These are phyloP conservation scores for Vitis rotundifolia DNA, from an alignment of 164 flowering plant genomes.

Conservation along the genomic window DNA sequence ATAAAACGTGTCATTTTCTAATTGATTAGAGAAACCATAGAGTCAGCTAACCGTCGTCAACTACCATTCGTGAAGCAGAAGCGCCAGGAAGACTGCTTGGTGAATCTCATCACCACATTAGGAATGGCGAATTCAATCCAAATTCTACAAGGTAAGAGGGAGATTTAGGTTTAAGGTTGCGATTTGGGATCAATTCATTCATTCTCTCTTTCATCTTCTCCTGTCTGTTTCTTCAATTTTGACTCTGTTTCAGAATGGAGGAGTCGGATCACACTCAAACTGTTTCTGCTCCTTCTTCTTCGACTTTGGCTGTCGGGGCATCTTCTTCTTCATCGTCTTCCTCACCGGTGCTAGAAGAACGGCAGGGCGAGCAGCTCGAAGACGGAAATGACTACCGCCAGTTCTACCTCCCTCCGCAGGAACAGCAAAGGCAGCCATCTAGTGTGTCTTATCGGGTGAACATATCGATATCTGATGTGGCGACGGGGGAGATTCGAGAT, in stretches of 20 bases:
- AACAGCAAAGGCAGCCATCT: constrained; percentile 6
- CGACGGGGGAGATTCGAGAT: constrained; percentile 24
- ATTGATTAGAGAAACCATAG: too few relatives aligned
- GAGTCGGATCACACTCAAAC: constrained; percentile 15
- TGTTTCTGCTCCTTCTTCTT: constrained; percentile 11
- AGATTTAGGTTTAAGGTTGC: neutral
- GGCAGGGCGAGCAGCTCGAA: neutral
- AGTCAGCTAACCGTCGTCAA: neutral
- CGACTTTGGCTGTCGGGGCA: constrained; percentile 10
- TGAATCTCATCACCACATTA: neutral
- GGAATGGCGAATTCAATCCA: constrained; percentile 3
- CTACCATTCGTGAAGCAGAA: constrained; percentile 9
- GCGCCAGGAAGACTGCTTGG: constrained; percentile 19
- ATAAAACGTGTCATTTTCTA: too few relatives aligned
- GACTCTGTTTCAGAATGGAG: constrained; percentile 28
- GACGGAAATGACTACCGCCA: neutral
- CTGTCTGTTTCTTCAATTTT: neutral
- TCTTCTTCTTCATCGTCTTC: constrained; percentile 24
- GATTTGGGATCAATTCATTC: too few relatives aligned
- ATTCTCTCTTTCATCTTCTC: neutral
- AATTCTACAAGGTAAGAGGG: neutral
- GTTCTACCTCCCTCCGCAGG: neutral
- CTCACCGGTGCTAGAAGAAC: constrained; percentile 20
- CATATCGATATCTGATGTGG: constrained; percentile 14
- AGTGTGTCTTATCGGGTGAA: constrained; percentile 26